Evolutionary conservation across 2,329 filamentous ascomycete species (phyloP).

Genomic region (Aureobasidium musti): DNA sequence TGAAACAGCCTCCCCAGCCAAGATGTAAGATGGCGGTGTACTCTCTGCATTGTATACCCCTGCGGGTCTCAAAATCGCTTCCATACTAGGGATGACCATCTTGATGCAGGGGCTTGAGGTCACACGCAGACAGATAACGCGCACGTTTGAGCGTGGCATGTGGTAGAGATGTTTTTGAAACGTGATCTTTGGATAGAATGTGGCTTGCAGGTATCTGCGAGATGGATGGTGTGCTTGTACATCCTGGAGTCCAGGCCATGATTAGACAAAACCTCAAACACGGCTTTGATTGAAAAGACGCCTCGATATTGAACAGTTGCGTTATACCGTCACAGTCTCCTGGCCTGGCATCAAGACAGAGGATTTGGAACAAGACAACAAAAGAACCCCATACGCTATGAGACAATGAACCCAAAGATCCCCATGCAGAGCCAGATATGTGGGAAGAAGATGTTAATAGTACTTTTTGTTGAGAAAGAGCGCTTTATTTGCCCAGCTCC

Average conservation of each 20-base stretch:
- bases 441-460: neutral
- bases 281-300: too few relatives aligned
- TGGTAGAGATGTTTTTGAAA: neutral
- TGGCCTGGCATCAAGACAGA: neutral
- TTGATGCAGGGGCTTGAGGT: slow-evolving; percentile 15
- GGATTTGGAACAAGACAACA: neutral
- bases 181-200: neutral
- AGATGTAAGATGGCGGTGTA: slow-evolving; percentile 6
- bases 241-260: neutral
- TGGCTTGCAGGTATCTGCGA: neutral
- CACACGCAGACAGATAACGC: slow-evolving; percentile 5
- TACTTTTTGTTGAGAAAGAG: neutral
- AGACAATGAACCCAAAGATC: neutral
- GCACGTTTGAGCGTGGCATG: slow-evolving; percentile 2
- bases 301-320: too few relatives aligned
- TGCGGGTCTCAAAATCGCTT: neutral
- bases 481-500: slow-evolving; percentile 23
- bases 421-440: neutral
- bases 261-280: too few relatives aligned
- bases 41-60: neutral
- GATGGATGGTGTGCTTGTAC: neutral
- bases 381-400: slow-evolving; percentile 23
- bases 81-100: slow-evolving; percentile 1
- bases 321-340: too few relatives aligned
- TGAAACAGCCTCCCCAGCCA: neutral